phyloP scores from a whole-genome alignment of 345 rosid species.

The Kernera saxatilis region DNA sequence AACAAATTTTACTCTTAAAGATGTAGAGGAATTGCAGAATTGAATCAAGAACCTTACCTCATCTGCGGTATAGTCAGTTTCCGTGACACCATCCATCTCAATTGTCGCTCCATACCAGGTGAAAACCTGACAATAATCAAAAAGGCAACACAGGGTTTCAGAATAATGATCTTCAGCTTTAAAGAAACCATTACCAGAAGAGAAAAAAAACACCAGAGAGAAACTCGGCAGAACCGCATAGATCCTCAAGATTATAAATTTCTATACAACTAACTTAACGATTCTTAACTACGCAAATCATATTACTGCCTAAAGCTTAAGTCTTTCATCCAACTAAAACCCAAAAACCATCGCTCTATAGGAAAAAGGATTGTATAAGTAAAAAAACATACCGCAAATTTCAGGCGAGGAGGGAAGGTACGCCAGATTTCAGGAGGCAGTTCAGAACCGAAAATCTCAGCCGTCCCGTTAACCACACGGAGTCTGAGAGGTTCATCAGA shows the following conservation, averaged over 20 bases:
- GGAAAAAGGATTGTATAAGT: background rate
- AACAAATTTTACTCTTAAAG: background rate
- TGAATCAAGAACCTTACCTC: constrained; percentile 47
- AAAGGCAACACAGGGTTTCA: background rate
- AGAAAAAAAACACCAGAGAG: background rate
- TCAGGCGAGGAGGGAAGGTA: constrained; percentile 77
- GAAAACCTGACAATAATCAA: constrained; percentile 51
- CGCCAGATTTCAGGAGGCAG: constrained; percentile 84
- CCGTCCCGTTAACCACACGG: constrained; percentile 70
- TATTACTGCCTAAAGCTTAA: background rate
- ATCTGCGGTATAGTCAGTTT: constrained; percentile 90
- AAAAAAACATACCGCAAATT: constrained; percentile 59
- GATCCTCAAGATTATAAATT: background rate
- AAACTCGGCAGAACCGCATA: background rate
- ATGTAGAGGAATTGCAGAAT: background rate
- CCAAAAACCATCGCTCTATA: background rate
- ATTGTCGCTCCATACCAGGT: constrained; percentile 95
- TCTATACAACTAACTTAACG: background rate
- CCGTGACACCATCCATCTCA: constrained; percentile 80
- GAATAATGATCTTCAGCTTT: background rate
- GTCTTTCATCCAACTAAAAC: background rate
- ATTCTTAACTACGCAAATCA: background rate
- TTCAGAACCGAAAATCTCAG: constrained; percentile 90
- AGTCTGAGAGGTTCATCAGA: constrained; percentile 74
- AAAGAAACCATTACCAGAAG: background rate